Percentiles rank a stretch among this genome's conserved stretches.
Conservation (phyloP, 345 rosid genomes). For the Salix koriyanagi region DNA sequence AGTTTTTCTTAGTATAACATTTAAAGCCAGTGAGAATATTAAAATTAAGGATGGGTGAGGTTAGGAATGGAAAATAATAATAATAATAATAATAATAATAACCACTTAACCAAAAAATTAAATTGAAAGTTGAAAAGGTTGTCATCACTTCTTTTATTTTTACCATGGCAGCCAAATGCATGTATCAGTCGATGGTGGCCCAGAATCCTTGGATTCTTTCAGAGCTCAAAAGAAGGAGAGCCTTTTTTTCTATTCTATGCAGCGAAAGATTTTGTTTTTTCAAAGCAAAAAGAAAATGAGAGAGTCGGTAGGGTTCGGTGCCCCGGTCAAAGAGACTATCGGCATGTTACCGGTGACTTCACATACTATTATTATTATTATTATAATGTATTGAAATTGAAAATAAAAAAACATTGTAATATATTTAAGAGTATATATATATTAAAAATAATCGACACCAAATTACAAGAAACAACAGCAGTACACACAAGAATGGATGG, state of each 20-base stretch:
- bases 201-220: conserved; percentile 18
- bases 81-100: too few relatives aligned
- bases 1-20: too few relatives aligned
- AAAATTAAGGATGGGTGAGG: too few relatives aligned
- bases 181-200: neutral
- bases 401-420: too few relatives aligned
- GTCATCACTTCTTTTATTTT: neutral
- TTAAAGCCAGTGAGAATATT: too few relatives aligned
- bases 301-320: neutral
- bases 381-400: too few relatives aligned
- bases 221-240: neutral
- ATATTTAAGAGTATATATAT: too few relatives aligned
- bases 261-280: neutral
- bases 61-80: too few relatives aligned
- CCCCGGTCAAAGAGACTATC: conserved; percentile 12
- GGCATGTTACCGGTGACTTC: too few relatives aligned
- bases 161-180: neutral
- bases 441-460: too few relatives aligned
- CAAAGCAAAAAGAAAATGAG: neutral
- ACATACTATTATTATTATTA: too few relatives aligned
- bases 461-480: neutral
- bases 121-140: neutral
- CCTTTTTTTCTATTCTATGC: neutral
- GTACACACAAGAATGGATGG: neutral
- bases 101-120: too few relatives aligned